A percentile compares a stretch with the other conserved stretches of the same genome.
phyloP scores from a whole-genome alignment of 2,329 filamentous ascomycete species.

The Aureobasidium sp. region DNA sequence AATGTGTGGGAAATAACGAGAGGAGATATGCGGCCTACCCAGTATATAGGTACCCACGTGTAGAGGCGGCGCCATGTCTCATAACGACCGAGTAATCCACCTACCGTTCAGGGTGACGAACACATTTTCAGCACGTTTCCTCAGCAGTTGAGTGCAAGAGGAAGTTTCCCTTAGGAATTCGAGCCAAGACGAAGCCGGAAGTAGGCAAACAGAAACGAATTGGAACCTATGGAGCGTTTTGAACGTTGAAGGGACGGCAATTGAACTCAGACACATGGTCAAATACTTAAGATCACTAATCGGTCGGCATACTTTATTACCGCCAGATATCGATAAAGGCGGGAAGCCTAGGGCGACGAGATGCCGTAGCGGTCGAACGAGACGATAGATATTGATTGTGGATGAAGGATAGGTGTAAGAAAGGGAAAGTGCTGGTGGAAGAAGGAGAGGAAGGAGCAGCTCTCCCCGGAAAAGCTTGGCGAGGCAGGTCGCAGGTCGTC shows the following conservation, averaged over 20 bases:
- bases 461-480: not conserved
- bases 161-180: too few relatives aligned
- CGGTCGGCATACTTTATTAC: not conserved
- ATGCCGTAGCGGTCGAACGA: too few relatives aligned
- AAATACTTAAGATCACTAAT: not conserved
- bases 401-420: not conserved
- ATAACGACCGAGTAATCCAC: not conserved
- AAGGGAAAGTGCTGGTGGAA: not conserved
- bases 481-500: not conserved
- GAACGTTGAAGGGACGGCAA: not conserved
- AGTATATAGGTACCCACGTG: not conserved
- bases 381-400: not conserved
- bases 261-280: not conserved
- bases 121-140: not conserved
- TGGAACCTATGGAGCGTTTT: slow-evolving; percentile 2
- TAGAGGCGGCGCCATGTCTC: slow-evolving; percentile 3
- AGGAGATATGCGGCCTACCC: not conserved
- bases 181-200: not conserved
- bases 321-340: not conserved
- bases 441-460: not conserved
- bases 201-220: not conserved
- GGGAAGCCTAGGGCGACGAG: not conserved
- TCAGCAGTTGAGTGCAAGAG: not conserved
- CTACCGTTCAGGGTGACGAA: not conserved
- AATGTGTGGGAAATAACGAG: not conserved